Percentiles rank a stretch among this genome's conserved stretches.
phyloP scores from a whole-genome alignment of 129 eudicot genomes.

The Pseudognaphalium luteoalbum region DNA sequence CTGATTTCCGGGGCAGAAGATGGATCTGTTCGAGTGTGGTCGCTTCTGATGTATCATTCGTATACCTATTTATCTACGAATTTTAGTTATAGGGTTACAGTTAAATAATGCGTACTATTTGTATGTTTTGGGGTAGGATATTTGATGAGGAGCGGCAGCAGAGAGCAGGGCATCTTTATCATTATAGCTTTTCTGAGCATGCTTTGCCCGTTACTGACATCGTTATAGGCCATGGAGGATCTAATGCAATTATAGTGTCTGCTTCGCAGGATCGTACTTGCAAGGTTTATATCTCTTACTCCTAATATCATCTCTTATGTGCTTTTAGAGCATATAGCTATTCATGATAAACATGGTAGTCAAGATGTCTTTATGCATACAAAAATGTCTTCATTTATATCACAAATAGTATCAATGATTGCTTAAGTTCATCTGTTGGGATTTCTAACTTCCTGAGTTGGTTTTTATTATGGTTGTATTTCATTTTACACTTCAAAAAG shows the following conservation, averaged over 20 bases:
- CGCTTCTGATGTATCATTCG: conserved; percentile 64
- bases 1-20: conserved; percentile 92
- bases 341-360: background rate
- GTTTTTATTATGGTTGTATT: background rate
- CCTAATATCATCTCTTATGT: background rate
- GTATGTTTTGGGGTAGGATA: conserved; percentile 42
- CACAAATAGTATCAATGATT: conserved; percentile 9
- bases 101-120: background rate
- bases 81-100: background rate
- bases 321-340: background rate
- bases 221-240: conserved; percentile 74
- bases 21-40: conserved; percentile 91
- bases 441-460: background rate
- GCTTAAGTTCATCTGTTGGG: background rate
- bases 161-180: conserved; percentile 62
- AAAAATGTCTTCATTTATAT: background rate
- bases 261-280: conserved; percentile 93
- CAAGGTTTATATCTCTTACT: conserved; percentile 53
- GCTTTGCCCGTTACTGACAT: conserved; percentile 78
- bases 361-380: conserved; percentile 5
- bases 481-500: background rate
- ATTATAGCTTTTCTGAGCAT: conserved; percentile 85
- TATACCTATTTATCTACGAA: background rate
- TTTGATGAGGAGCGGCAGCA: conserved; percentile 70
- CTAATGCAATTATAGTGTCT: conserved; percentile 78